Conservation (phyloP, 768 basidiomycete species). For the Hygrophoropsis aurantiaca region DNA sequence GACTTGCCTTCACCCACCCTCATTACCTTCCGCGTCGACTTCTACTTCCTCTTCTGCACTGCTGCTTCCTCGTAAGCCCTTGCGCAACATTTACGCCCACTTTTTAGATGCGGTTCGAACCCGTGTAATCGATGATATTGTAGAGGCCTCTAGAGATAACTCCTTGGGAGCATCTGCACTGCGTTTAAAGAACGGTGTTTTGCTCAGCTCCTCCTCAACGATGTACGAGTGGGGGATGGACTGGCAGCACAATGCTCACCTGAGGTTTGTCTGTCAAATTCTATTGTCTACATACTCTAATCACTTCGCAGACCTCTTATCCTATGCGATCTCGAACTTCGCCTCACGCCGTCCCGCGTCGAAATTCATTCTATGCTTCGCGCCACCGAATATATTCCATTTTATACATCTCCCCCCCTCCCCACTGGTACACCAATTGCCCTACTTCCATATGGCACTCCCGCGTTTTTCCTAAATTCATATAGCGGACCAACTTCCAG, state of each 20-base stretch:
- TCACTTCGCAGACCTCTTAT: slow-evolving; percentile 50
- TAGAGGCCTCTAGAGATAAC: slow-evolving; percentile 36
- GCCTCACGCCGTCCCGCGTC: slow-evolving; percentile 46
- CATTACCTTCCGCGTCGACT: slow-evolving; percentile 13
- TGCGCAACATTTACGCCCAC: slow-evolving; percentile 38
- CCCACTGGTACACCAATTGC: slow-evolving; percentile 65
- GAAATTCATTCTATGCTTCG: slow-evolving; percentile 64
- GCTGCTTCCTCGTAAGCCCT: slow-evolving; percentile 46
- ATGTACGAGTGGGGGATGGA: slow-evolving; percentile 62
- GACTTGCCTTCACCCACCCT: slow-evolving; percentile 29
- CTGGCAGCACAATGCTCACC: slow-evolving; percentile 56
- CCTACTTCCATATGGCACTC: slow-evolving; percentile 68
- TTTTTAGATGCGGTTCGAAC: slow-evolving; percentile 68
- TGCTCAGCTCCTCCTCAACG: slow-evolving; percentile 47
- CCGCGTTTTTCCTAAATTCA: slow-evolving; percentile 71
- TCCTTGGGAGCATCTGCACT: slow-evolving; percentile 36
- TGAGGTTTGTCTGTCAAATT: slow-evolving; percentile 32
- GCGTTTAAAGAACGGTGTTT: slow-evolving; percentile 60
- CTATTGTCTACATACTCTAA: slow-evolving; percentile 11
- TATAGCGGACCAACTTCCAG: slow-evolving; percentile 68
- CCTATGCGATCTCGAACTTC: slow-evolving; percentile 59
- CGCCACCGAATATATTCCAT: slow-evolving; percentile 56
- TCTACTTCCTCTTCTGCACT: slow-evolving; percentile 28
- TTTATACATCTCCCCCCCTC: slow-evolving; percentile 41
- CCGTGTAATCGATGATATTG: slow-evolving; percentile 50